A percentile compares a stretch with the other conserved stretches of the same genome.
Conservation (phyloP, 805 yeast species). For the Isabelozyma gotoi region DNA sequence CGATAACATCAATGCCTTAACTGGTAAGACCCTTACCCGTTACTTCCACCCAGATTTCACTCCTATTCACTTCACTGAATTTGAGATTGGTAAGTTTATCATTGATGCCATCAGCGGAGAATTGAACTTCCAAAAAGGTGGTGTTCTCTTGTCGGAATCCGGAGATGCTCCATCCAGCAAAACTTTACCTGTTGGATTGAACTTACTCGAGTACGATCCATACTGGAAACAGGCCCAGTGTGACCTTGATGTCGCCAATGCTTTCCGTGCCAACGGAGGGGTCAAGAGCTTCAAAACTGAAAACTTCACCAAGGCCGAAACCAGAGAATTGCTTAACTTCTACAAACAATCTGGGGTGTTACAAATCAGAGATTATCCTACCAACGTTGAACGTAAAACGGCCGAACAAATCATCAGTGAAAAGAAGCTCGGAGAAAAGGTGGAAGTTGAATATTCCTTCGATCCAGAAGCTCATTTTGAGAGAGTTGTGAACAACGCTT, state of each 20-base stretch:
- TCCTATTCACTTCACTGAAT: constrained; percentile 56
- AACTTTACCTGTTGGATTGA: constrained; percentile 63
- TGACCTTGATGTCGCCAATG: constrained; percentile 55
- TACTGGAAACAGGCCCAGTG: constrained; percentile 51
- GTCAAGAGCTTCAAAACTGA: constrained; percentile 23
- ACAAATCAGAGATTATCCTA: constrained; percentile 31
- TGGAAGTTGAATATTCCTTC: constrained; percentile 6
- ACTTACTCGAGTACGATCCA: constrained; percentile 50
- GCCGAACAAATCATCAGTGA: constrained; percentile 7
- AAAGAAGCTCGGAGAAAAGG: constrained; percentile 6
- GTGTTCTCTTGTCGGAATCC: constrained; percentile 62
- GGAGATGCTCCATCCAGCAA: constrained; percentile 50
- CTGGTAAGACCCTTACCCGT: constrained; percentile 52
- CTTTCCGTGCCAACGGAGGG: constrained; percentile 39
- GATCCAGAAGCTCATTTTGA: constrained; percentile 28
- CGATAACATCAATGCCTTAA: constrained; percentile 70
- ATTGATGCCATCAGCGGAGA: constrained; percentile 56
- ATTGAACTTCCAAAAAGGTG: constrained; percentile 55
- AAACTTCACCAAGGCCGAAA: constrained; percentile 29
- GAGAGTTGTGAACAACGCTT: constrained; percentile 26
- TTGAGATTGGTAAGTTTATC: constrained; percentile 63
- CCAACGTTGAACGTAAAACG: constrained; percentile 17
- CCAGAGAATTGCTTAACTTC: constrained; percentile 29
- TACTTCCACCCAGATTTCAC: constrained; percentile 59
- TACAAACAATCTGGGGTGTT: constrained; percentile 32